Base-by-base conservation (phyloP, 441 rosid species). In the Erysimum pusillum region DNA sequence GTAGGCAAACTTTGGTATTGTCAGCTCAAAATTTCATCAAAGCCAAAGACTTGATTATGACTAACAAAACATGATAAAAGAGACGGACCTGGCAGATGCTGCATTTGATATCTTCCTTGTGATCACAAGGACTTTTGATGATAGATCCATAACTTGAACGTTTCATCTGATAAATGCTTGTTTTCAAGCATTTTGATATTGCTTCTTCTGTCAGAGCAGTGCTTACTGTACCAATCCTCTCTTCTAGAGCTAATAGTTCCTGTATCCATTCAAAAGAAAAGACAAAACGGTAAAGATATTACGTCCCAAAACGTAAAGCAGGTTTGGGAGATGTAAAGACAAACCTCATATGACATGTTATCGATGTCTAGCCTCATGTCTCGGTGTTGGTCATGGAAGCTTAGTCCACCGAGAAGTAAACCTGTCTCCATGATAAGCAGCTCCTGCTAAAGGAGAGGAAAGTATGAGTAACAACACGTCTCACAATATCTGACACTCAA, bases 131-230 rank as follows among this genome's bases (percentile, higher is more conserved):
- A 64, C 28, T 45, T 64, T 64, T 46, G 42, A 31, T 32, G 36
- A 38, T 9, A 53, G 62, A 53, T 11, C 17, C 56, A 46, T 65
- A 46, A 71, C 38, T 63, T 35, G n/a, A 48, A 31, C 59, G 58
- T 56, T 42, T n/a, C 52, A 68, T 28, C 39, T 65, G 69, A 70
- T 70, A 60, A 17, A 60, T 60, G 25, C 35, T 71, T n/a, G 38
- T 61, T 71, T 49, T 49, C 60, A 60, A 31, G 49, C 63, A 69
- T 3, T 42, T 69, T 69, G 73, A 69, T 71, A 71, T 76, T 62
- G 88, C 90, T 82, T 90, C 99, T 80, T 96, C 98, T 9, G 96
- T 70, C 74, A 96, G 79, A 8, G 97, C 98, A 54, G 97, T 96
- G 84, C 98, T 93, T 83, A 96, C 99, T 28, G 80, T 75, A 60